Conservation (phyloP, 2,329 filamentous ascomycete species). For the Drechmeria coniospora region DNA sequence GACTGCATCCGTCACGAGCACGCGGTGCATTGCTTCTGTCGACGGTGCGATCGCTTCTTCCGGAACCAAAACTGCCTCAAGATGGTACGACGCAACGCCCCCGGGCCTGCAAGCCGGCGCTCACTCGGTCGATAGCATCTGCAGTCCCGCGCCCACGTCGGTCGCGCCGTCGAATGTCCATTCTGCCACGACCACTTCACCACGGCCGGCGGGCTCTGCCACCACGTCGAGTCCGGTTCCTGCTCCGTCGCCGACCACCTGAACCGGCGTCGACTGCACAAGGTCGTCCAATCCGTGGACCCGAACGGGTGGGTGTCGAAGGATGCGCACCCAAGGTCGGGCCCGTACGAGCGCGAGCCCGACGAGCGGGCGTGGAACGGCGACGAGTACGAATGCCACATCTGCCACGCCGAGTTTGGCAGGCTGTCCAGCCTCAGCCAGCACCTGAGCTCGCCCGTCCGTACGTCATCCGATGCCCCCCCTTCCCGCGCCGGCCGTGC, state of each 20-base stretch:
- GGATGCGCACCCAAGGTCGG: slow-evolving; percentile 29
- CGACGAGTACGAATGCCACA: slow-evolving; percentile 6
- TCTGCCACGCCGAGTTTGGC: slow-evolving; percentile 31
- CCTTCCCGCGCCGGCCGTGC: too few species aligned
- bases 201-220: slow-evolving; percentile 33
- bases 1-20: slow-evolving; percentile 12
- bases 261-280: slow-evolving; percentile 31
- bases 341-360: slow-evolving; percentile 17
- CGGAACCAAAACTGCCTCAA: slow-evolving; percentile 12
- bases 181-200: slow-evolving; percentile 33
- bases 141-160: slow-evolving; percentile 34
- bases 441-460: slow-evolving; percentile 36
- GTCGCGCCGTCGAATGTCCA: slow-evolving; percentile 30
- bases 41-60: slow-evolving; percentile 18
- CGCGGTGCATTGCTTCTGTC: slow-evolving; percentile 16
- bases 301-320: slow-evolving; percentile 31
- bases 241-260: slow-evolving; percentile 29
- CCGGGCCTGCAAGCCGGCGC: slow-evolving; percentile 2
- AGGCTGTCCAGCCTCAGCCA: slow-evolving; percentile 21
- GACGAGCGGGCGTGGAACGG: slow-evolving; percentile 28
- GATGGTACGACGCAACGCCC: too few species aligned
- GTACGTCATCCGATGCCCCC: slow-evolving; percentile 15
- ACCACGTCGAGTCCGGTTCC: slow-evolving; percentile 38
- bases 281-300: slow-evolving; percentile 28
- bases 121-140: slow-evolving; percentile 30